Conservation (phyloP, 306 rosid species). For the Cucumis hystrix region DNA sequence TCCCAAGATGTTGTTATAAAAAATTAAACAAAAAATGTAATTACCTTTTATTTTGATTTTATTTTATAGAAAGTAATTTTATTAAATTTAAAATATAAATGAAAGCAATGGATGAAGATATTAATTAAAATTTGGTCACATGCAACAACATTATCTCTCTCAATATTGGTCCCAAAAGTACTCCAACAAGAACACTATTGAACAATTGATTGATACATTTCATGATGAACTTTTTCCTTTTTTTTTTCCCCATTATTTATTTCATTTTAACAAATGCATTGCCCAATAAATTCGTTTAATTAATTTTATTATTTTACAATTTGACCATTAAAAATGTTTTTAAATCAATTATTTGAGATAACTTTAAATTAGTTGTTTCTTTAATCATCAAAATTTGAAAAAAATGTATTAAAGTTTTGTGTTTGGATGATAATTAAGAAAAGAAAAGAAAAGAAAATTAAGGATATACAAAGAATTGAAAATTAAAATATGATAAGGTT, state of each 20-base stretch:
- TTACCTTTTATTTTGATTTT: not conserved
- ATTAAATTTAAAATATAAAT: not conserved
- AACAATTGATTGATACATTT: not conserved
- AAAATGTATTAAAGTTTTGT: too few relatives aligned
- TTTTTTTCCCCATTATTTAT: not conserved
- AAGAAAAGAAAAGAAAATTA: too few relatives aligned
- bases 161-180: slow-evolving; percentile 1
- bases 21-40: too few relatives aligned
- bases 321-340: too few relatives aligned
- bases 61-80: not conserved
- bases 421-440: too few relatives aligned
- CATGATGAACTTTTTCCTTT: not conserved
- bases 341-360: too few relatives aligned
- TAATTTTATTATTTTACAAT: too few relatives aligned
- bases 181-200: not conserved
- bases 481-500: too few relatives aligned
- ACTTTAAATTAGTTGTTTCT: too few relatives aligned
- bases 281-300: not conserved
- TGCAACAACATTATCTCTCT: not conserved
- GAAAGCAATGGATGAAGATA: not conserved
- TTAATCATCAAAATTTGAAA: too few relatives aligned
- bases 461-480: too few relatives aligned
- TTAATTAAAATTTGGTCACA: not conserved
- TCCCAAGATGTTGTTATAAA: too few relatives aligned
- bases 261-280: not conserved